Evolutionary conservation across 148 eudicot genomes (phyloP), one percentile per base, ranked within the genome.

Genomic region (Rhododendron kiyosumense): DNA sequence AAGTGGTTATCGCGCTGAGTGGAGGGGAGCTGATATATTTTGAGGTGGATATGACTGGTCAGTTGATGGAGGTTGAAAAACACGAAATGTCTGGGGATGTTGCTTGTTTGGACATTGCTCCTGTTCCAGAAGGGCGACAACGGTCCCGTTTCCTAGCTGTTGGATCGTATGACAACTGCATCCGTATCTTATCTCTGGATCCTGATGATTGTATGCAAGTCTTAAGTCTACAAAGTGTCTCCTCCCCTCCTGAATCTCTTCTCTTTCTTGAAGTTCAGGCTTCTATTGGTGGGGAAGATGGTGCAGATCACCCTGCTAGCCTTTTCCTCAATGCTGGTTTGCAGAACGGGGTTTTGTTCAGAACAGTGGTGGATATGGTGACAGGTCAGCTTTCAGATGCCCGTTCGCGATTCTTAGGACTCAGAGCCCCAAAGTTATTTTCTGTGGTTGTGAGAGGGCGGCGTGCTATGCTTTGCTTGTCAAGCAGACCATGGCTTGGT

Each of bases 401-500:
- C 10, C 98, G 99, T 81, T 94, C 99, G 12, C 92, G 99, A 54
- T 97, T 97, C 88, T 90, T 97, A 83, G 98, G 99, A 71, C 91
- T 97, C 49, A 90, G 96, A 89, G 92, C 99, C 24, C 98, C 98
- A 3, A 97, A 97, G 87, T 92, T 97, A 51, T 97, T 97, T 80
- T 93, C 99, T 61, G 91, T 97, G 49, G 74, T 81, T 48, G 93
- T 97, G 43, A 93, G 98, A 89, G 98, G 99, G 52, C 89, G 94
- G 22, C 94, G 93, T 65, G 99, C 99, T 24, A 97, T 94, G 98
- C 96, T 97, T 87, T 97, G 98, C 86, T 88, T 97, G 91, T 97
- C 99, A 76, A 97, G 99, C 87, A 90, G 99, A 81, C 98, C 99
- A 32, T 97, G 99, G 99, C 95, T 97, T 73, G 99, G 99, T 79